Evolutionary conservation across 2,329 filamentous ascomycete species (phyloP).

Genomic region (Colletotrichum eremochloae): DNA sequence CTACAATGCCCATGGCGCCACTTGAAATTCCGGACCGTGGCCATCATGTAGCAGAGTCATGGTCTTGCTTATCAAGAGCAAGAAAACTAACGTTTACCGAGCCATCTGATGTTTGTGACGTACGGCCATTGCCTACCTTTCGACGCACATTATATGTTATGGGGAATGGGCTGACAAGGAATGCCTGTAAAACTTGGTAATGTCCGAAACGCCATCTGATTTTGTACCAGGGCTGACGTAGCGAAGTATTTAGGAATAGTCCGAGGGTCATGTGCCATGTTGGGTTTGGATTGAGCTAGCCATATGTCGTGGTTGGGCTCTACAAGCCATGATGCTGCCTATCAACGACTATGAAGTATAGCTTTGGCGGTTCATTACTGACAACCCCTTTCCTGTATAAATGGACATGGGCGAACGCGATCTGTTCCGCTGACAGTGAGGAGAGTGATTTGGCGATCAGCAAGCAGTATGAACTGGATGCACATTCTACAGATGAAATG

Average conservation of each 20-base stretch:
- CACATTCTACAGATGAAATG: slow-evolving; percentile 26
- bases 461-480: slow-evolving; percentile 47
- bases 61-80: neutral
- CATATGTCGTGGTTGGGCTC: no score
- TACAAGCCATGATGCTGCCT: neutral
- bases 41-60: neutral
- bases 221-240: neutral
- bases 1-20: neutral
- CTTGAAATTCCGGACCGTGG: neutral
- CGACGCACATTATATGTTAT: no score
- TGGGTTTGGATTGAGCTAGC: neutral
- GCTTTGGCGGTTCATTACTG: neutral
- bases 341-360: no score
- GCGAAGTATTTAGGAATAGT: neutral
- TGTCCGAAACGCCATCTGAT: no score
- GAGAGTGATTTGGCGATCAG: slow-evolving; percentile 50
- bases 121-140: neutral
- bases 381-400: neutral
- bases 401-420: slow-evolving; percentile 32
- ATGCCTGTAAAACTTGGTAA: neutral
- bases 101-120: neutral
- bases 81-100: neutral
- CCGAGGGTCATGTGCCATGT: neutral
- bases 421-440: slow-evolving; percentile 45
- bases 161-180: neutral